Base-by-base conservation (phyloP, 1,284 basidiomycete genomes). In the Cryptococcus sp. region DNA sequence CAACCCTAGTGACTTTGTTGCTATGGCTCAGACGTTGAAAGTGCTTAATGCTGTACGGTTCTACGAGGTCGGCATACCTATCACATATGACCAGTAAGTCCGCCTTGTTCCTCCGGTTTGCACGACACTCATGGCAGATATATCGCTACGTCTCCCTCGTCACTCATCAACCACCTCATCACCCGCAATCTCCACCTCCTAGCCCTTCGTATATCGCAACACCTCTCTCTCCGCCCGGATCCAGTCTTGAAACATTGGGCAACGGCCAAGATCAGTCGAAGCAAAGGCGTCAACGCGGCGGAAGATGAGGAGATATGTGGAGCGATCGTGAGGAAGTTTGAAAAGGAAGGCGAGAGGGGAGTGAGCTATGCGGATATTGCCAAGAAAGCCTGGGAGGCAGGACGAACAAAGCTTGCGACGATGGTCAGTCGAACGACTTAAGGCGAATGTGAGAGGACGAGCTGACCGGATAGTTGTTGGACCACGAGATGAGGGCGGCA, bases 301-400 rank as follows among this genome's bases (percentile, higher is more conserved):
- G 77, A 75, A 31, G 82, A 80, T 59, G 85, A 87, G 40, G 82
- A 82, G 38, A 76, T 95, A 5, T 92, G 89, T 60, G 76, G 75
- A 28, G 75, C 83, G 43, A 95, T 97, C 45, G 90, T 94, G 1
- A 82, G 84, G 56, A 95, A 95, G 70, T 93, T 95, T 59, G 84
- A 56, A 76, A 79, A 35, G 76, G 82, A 56, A 45, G 74, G 72
- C 1, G 69, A 71, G 51, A 69, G 65, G 56, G 65, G 72, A 3
- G 87, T 95, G 22, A 91, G 87, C 65, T 97, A 91, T 68, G 91
- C 93, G 10, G 94, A 97, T 56, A 93, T 98, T 59, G 93, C 95
- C 1, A 83, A 83, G 69, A 83, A 84, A 35, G 93, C 94, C 19
- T 97, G 92, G 92, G 87, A 92, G 66, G 83, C 85, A 2, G 94